Conservation (phyloP, 2,329 filamentous ascomycete genomes). For the Cladosporium sp. region DNA sequence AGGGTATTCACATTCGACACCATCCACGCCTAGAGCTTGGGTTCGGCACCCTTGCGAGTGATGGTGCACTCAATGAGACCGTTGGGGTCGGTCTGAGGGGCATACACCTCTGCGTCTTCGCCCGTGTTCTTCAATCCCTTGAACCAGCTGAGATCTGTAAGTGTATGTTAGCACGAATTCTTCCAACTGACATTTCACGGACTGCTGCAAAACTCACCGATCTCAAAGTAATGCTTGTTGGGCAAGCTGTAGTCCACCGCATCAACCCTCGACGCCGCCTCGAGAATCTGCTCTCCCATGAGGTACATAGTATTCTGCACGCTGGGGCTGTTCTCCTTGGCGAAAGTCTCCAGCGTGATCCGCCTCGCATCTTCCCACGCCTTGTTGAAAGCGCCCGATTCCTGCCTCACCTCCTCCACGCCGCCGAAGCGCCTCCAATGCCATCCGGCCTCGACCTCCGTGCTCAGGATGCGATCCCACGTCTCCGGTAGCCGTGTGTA, state of each 20-base stretch:
- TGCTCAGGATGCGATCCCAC: slow-evolving; percentile 93
- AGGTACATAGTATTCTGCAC: slow-evolving; percentile 99
- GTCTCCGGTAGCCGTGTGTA: slow-evolving; percentile 87
- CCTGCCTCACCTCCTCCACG: slow-evolving; percentile 62
- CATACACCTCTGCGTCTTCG: slow-evolving; percentile 92
- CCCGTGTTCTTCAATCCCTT: slow-evolving; percentile 93
- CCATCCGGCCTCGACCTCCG: slow-evolving; percentile 85
- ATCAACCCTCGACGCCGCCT: slow-evolving; percentile 65
- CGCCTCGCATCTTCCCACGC: slow-evolving; percentile 73
- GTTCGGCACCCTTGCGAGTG: slow-evolving; percentile 47
- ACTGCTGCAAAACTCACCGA: slow-evolving; percentile 53
- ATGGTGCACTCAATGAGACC: slow-evolving; percentile 95
- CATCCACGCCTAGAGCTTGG: slow-evolving; percentile 1
- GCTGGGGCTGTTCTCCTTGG: slow-evolving; percentile 82
- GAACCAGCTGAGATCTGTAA: slow-evolving; percentile 87
- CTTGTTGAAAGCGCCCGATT: slow-evolving; percentile 66
- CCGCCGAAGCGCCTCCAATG: slow-evolving; percentile 70
- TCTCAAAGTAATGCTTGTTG: slow-evolving; percentile 99
- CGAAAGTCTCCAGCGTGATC: slow-evolving; percentile 90
- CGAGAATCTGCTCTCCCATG: slow-evolving; percentile 87
- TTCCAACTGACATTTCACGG: no score
- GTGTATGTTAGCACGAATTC: slow-evolving; percentile 11
- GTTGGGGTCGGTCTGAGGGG: slow-evolving; percentile 88
- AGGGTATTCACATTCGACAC: not conserved
- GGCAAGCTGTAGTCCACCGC: slow-evolving; percentile 79